Conservation (phyloP, 768 basidiomycete species). For the Fomitopsis pulvina region DNA sequence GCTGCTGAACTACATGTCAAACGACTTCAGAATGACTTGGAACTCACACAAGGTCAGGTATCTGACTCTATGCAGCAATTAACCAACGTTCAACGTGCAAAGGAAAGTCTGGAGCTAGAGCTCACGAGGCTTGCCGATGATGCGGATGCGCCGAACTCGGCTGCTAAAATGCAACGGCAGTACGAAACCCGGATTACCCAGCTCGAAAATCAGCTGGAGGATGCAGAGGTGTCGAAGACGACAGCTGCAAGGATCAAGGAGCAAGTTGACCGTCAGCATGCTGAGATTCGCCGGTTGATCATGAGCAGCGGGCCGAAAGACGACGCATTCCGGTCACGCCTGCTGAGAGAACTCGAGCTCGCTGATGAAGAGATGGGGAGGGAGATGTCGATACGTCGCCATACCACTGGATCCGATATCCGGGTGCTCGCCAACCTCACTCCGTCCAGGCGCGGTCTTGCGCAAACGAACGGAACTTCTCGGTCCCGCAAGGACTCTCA, state of each 20-base stretch:
- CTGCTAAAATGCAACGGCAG: constrained; percentile 55
- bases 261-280: constrained; percentile 60
- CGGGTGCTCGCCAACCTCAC: constrained; percentile 38
- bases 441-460: constrained; percentile 36
- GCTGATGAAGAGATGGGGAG: constrained; percentile 52
- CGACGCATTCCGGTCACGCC: constrained; percentile 50
- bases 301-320: constrained; percentile 51
- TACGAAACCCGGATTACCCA: constrained; percentile 57
- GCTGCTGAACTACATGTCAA: constrained; percentile 55
- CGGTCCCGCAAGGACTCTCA: constrained; percentile 31
- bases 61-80: constrained; percentile 51
- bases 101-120: constrained; percentile 60
- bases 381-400: constrained; percentile 36
- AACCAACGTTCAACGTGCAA: constrained; percentile 47
- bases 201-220: constrained; percentile 55
- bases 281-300: constrained; percentile 65
- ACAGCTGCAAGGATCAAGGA: constrained; percentile 52
- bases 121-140: constrained; percentile 62
- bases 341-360: constrained; percentile 56
- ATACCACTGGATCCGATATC: constrained; percentile 22
- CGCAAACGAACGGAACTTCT: constrained; percentile 24
- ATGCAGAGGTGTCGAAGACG: constrained; percentile 43
- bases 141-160: constrained; percentile 42
- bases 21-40: constrained; percentile 56
- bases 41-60: constrained; percentile 46